Percentiles rank a stretch among this genome's conserved stretches.
These are phyloP conservation scores for Nannochloropsis gaditana DNA, from an alignment of 108 stramenopile species.

Conservation along the genomic window DNA sequence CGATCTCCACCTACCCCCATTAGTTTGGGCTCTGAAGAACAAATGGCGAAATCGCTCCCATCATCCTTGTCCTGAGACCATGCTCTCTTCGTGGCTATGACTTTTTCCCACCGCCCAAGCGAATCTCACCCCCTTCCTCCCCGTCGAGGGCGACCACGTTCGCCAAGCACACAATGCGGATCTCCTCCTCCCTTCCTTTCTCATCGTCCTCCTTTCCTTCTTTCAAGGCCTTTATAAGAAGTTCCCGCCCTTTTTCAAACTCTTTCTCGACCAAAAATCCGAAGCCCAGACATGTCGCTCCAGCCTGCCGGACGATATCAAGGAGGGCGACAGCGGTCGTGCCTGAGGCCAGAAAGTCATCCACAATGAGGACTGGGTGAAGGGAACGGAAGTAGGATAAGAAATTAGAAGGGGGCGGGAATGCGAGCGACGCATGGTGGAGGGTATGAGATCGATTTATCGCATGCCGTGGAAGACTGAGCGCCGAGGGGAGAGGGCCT, in stretches of 20 bases:
- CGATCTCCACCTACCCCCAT: too few relatives aligned
- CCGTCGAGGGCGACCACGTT: neutral
- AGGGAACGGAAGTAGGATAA: neutral
- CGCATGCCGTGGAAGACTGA: neutral
- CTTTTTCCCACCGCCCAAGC: neutral
- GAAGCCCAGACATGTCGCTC: neutral
- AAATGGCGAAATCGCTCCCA: neutral
- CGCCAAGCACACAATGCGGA: neutral
- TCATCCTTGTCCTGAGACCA: neutral
- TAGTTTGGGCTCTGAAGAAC: too few relatives aligned
- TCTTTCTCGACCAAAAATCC: neutral
- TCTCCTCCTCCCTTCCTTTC: neutral
- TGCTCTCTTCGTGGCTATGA: neutral
- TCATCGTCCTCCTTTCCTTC: neutral
- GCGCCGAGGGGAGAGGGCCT: neutral
- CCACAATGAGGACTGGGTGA: neutral
- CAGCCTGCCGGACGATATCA: neutral
- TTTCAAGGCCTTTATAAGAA: neutral
- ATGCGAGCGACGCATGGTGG: neutral
- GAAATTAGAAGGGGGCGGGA: neutral
- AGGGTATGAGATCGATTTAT: neutral
- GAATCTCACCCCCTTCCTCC: neutral
- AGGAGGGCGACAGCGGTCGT: neutral
- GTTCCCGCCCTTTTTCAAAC: neutral
- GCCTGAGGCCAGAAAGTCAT: neutral